These are phyloP conservation scores for Oryza brachyantha DNA, from an alignment of 176 grass and related monocot species.

Conservation along the genomic window DNA sequence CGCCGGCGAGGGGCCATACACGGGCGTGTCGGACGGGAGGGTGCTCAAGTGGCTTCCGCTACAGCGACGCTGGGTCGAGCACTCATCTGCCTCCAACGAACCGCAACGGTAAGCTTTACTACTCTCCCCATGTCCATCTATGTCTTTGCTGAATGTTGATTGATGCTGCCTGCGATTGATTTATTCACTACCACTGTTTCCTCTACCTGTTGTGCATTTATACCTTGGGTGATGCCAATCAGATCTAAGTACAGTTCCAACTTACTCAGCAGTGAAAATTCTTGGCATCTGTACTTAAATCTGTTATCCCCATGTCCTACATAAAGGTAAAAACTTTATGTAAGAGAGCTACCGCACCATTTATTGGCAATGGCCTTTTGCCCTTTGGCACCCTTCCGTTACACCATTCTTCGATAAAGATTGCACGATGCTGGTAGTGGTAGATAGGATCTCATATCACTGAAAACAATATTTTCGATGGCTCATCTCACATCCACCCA, in stretches of 20 bases:
- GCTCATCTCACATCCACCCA: not conserved
- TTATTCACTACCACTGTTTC: not conserved
- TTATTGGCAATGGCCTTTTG: too few species aligned
- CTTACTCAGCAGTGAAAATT: not conserved
- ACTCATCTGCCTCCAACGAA: slow-evolving; percentile 27
- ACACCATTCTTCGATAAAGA: not conserved
- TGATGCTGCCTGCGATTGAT: not conserved
- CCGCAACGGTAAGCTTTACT: slow-evolving; percentile 50
- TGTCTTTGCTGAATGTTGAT: not conserved
- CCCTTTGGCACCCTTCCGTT: too few species aligned
- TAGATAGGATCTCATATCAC: not conserved
- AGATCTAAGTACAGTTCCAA: not conserved
- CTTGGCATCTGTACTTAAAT: not conserved
- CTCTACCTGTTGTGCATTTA: not conserved
- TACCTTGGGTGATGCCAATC: not conserved
- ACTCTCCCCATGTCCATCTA: not conserved
- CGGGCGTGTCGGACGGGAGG: slow-evolving; percentile 69
- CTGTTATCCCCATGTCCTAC: not conserved
- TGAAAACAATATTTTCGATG: not conserved
- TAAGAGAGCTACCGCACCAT: not conserved
- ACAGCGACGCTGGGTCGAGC: slow-evolving; percentile 49
- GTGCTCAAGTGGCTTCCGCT: slow-evolving; percentile 50
- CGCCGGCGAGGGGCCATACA: slow-evolving; percentile 52
- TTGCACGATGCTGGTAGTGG: not conserved
- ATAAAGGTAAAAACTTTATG: not conserved